Base-by-base conservation (phyloP, 1,139 yeast species). In the Sugiyamaella paludigena region DNA sequence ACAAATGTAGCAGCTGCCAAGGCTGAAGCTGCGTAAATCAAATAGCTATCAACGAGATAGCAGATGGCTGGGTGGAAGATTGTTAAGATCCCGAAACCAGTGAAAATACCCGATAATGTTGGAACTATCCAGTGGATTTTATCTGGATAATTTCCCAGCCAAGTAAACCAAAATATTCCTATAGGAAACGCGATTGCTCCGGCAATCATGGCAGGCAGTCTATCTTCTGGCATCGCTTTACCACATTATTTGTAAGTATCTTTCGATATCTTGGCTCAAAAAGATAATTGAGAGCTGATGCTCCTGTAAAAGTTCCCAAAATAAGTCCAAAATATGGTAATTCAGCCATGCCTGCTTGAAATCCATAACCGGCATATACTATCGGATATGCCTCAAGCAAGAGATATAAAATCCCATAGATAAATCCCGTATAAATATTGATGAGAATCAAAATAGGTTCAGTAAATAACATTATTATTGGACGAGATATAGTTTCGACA, bases 1-100 rank as follows among this genome's bases (percentile, higher is more conserved):
- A 91, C 72, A 62, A 89, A 81, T 0, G 96, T 82, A 64, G 87
- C 87, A 11, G 85, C 96, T 4, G 97, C 96, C 58, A 89, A 74
- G 1, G 96, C 96, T 28, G 95, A 84, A 24, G 39, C 45, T 96
- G 96, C 95, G 62, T 83, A 81, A 51, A 81, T 66, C 55, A 87
- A 73, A 64, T 88, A 89, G 34, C 86, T 74, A 65, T 89, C 96
- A 60, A 88, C 83, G 59, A 88, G 78, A 66, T 88, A 88, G 64
- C 83, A 86, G 61, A 88, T 71, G 51, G 88, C 79, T 11, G 95
- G 84, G 58, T 85, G 74, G 75, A 88, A 87, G 54, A 88, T 83
- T 45, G 84, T 74, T 61, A 87, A 72, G 56, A 87, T 71, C 27
- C 95, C 95, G 58, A 76, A 78, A 9, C 96, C 96, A 44, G 84